Evolutionary conservation across 2,329 filamentous ascomycete genomes (phyloP), one percentile per base, ranked within the genome.

Genomic region (Fusarium praegraminearum): DNA sequence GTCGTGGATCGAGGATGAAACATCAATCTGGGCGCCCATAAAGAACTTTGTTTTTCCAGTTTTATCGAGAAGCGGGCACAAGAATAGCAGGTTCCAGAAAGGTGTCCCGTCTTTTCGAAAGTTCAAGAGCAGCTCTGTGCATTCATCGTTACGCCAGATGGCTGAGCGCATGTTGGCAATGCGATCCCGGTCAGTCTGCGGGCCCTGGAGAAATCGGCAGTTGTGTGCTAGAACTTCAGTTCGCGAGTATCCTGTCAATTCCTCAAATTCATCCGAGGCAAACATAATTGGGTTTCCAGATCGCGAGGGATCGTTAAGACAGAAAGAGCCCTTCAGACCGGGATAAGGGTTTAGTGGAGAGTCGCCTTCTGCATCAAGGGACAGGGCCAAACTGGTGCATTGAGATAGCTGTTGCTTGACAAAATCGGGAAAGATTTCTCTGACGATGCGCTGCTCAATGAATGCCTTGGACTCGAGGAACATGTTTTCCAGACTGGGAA

Each of bases 321-420:
- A 87, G 67, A 90, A 89, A 24, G 86, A 86, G 50, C 86, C 82
- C 11, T 86, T 87, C 0, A 90, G 80, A 1, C 88, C 88, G 4
- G 83, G 83, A 55, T 84, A 89, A 52, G 79, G 72, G 7, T 77
- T 75, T 20, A 62, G 64, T 6, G 67, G 71, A 11, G 71, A 62
- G 3, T 77, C 75, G 22, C 77, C 76, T n/a, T 75, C 76, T 1
- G 70, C 66, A 2, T 76, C 77, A 7, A 79, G 75, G 3, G 83
- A 79, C 5, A 88, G 74, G 1, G 85, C 83, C 38, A 78, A 76
- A 5, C 80, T 79, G 7, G 84, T 83, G 52, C 81, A 82, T 32
- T 81, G 74, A 1, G 81, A 82, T 55, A 87, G 77, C 70, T 87
- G 85, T 57, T 84, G 80, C 55, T 83, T 84, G 24, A 87, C 84